phyloP scores from a whole-genome alignment of 257 asterid genomes.

The Solanum chmielewskii region DNA sequence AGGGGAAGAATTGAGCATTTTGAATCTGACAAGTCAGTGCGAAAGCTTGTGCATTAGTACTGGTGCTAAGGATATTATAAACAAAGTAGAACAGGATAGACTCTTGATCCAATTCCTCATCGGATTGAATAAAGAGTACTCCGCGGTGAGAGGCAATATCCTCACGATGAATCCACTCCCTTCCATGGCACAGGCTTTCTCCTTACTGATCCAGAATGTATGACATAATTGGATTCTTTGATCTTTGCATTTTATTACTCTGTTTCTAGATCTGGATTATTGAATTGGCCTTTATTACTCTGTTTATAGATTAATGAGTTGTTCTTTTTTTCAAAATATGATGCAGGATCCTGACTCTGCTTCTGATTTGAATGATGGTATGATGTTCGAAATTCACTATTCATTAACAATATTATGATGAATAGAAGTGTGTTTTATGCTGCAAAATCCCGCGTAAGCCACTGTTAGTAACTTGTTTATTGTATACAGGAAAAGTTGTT shows the following conservation, averaged over 20 bases:
- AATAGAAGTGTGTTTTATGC: no score
- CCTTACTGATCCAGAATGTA: not conserved
- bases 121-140: not conserved
- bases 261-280: not conserved
- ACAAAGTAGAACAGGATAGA: not conserved
- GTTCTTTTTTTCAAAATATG: slow-evolving; percentile 4
- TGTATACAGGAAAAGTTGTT: slow-evolving; percentile 45
- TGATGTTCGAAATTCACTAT: not conserved
- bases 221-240: not conserved
- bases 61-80: not conserved
- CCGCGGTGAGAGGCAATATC: not conserved
- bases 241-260: not conserved
- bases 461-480: not conserved
- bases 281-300: not conserved
- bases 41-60: not conserved
- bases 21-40: not conserved
- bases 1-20: not conserved
- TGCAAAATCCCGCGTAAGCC: no score
- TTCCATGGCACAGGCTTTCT: not conserved
- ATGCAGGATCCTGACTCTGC: slow-evolving; percentile 52
- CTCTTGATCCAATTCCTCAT: not conserved
- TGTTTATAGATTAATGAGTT: not conserved
- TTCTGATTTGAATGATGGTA: slow-evolving; percentile 50
- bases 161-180: not conserved
- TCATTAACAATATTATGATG: not conserved